Base-by-base conservation (phyloP, 1,284 basidiomycete species). In the Apiotrichum mycotoxinovorans region DNA sequence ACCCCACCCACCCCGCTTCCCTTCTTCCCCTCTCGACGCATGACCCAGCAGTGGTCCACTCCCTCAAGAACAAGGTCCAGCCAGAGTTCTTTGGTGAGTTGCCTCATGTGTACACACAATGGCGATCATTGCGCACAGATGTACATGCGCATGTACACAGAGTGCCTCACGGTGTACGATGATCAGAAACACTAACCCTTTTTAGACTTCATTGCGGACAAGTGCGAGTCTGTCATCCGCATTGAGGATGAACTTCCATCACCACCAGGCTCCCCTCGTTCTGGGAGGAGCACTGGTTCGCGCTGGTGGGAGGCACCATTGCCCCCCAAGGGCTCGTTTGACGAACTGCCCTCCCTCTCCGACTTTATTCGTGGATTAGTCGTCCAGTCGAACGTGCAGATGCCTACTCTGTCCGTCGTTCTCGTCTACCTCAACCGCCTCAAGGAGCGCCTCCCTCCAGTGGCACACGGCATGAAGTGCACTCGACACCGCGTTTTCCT, bases 401-500 rank as follows among this genome's bases (percentile, higher is more conserved):
- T 91, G 17, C 84, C 91, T 10, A 98, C 94, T 26, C 83, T 98
- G 60, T 84, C 96, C 60, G 87, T 90, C 56, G 97, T 94, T n/a
- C 83, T 98, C 70, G 83, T 96, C 67, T 98, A 96, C 80, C 86
- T 98, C 58, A 88, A 95, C 64, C 85, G 95, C 44, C 82, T 98
- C 58, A 85, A 86, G 58, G 75, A 82, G 45, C 91, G 88, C 76
- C 80, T 98, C 45, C 91, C 93, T 5, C 81, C 84, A 42, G 84
- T 91, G 75, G 86, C 91, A 45, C 61, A 62, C 49, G 67, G 73
- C 56, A 75, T 77, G 82, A 85, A 88, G 25, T 95, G 90, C 77
- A 94, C 94, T 7, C 85, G 91, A 51, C 94, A 97, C 76, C 88
- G 95, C 49, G 88, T 98, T 62, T 97, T 98, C 79, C 83, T 98